Percentiles rank a stretch among this genome's conserved stretches.
Conservation (phyloP, 441 rosid genomes). For the Gossypium davidsonii region DNA sequence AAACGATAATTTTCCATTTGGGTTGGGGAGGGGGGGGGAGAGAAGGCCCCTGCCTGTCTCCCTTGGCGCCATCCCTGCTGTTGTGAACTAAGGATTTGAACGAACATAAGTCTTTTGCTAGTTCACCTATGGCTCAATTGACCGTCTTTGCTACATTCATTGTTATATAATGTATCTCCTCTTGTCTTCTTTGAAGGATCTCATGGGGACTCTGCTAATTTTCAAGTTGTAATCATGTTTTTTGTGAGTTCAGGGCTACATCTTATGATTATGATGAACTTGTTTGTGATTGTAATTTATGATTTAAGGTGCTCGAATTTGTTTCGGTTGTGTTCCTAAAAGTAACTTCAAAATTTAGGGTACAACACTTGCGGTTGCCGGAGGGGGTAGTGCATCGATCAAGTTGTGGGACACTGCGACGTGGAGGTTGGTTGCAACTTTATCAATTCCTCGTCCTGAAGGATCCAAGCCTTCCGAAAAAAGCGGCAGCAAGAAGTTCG, state of each 20-base stretch:
- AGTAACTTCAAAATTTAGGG: constrained; percentile 45
- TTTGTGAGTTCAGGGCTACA: too few relatives aligned
- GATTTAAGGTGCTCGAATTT: neutral
- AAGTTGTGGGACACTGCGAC: constrained; percentile 95
- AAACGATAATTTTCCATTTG: too few relatives aligned
- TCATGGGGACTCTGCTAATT: neutral
- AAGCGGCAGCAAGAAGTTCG: constrained; percentile 83
- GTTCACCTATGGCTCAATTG: too few relatives aligned
- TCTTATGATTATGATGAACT: too few relatives aligned
- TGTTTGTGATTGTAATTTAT: neutral
- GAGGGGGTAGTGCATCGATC: constrained; percentile 91
- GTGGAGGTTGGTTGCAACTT: constrained; percentile 67
- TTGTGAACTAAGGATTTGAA: too few relatives aligned
- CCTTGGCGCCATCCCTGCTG: too few relatives aligned
- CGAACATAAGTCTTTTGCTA: too few relatives aligned
- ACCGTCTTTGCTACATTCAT: neutral
- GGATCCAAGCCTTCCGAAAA: constrained; percentile 78
- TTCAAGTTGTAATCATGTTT: too few relatives aligned
- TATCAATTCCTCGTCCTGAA: constrained; percentile 84
- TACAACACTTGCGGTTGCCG: constrained; percentile 86
- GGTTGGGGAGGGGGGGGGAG: too few relatives aligned
- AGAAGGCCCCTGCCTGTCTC: too few relatives aligned
- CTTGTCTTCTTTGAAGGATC: neutral
- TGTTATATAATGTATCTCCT: neutral
- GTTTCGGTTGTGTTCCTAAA: constrained; percentile 8